phyloP scores from a whole-genome alignment of 495 filamentous ascomycete genomes.

The Sporormia fimetaria region DNA sequence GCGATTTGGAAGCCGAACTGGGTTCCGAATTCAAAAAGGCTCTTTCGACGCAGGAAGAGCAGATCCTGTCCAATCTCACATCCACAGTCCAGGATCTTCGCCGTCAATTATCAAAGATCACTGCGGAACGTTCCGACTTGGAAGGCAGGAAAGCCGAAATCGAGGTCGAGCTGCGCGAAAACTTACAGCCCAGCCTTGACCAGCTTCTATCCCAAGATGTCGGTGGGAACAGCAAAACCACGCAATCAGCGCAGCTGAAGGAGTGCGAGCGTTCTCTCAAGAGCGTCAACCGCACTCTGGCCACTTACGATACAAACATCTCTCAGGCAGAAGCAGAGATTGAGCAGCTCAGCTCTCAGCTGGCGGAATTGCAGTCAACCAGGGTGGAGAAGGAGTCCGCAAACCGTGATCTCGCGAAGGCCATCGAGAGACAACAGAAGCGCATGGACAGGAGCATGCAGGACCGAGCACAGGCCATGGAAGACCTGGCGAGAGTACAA shows the following conservation, averaged over 20 bases:
- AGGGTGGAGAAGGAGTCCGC: slow-evolving; percentile 55
- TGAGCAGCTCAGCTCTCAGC: slow-evolving; percentile 47
- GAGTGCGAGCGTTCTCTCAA: slow-evolving; percentile 75
- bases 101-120: slow-evolving; percentile 61
- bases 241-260: slow-evolving; percentile 49
- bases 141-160: slow-evolving; percentile 68
- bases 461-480: slow-evolving; percentile 65
- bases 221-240: slow-evolving; percentile 42
- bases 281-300: slow-evolving; percentile 51
- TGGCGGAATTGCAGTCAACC: slow-evolving; percentile 50
- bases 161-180: slow-evolving; percentile 76
- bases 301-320: slow-evolving; percentile 32
- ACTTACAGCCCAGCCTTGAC: slow-evolving; percentile 73
- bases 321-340: slow-evolving; percentile 48
- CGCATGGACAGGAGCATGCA: slow-evolving; percentile 84
- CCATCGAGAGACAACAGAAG: slow-evolving; percentile 81
- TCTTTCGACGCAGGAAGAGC: slow-evolving; percentile 71
- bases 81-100: slow-evolving; percentile 58
- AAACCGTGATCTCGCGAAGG: slow-evolving; percentile 63
- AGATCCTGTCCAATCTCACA: slow-evolving; percentile 59
- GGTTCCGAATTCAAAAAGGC: slow-evolving; percentile 85
- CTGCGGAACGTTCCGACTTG: slow-evolving; percentile 59
- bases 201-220: slow-evolving; percentile 75
- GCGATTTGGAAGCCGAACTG: slow-evolving; percentile 64
- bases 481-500: slow-evolving; percentile 64